Evolutionary conservation across 2,329 filamentous ascomycete genomes (phyloP), one percentile per base, ranked within the genome.

Genomic region (Alternaria conjuncta): DNA sequence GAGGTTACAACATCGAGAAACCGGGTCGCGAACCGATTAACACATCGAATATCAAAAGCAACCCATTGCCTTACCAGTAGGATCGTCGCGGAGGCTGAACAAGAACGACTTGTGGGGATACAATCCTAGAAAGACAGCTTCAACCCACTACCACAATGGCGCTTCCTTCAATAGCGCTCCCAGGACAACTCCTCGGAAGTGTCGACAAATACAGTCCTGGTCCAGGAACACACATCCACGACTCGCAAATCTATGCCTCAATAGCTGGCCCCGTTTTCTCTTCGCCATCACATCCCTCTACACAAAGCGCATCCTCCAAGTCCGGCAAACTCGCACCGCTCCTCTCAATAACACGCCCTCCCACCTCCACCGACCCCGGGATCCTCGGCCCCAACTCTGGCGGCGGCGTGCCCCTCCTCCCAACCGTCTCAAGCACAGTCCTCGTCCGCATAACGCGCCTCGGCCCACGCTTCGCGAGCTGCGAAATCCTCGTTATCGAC

Each of bases 401-500:
- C 43, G 70, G 69, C 71, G 88, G 87, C 78, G 87, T 88, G 65
- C 92, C 93, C 78, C 88, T 94, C 56, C 86, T 97, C 8, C 96
- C 96, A 2, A 89, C 92, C 70, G 92, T 97, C 44, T 88, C 90
- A 74, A 91, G 91, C 71, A 85, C 89, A 15, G 93, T 98, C 43
- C 87, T 99, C 43, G 94, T 92, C 67, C 89, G 92, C 36, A 92
- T 99, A 44, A 93, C 93, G 36, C 90, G 95, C 51, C 90, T 97
- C 60, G 91, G 92, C 79, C 91, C 92, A 50, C 89, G 92, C 66
- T 94, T 97, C 82, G 94, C 93, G 6, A 91, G 90, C 25, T 90
- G 96, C 57, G 90, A 91, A 21, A 97, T 98, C 71, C 86, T 97
- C 63, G 91, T 95, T 63, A 91, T 97, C 25, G 89, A 78, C 73